A percentile compares a stretch with the other conserved stretches of the same genome.
These are phyloP conservation scores for Pichia kudriavzevii DNA, from an alignment of 1,139 yeast species.

Conservation along the genomic window DNA sequence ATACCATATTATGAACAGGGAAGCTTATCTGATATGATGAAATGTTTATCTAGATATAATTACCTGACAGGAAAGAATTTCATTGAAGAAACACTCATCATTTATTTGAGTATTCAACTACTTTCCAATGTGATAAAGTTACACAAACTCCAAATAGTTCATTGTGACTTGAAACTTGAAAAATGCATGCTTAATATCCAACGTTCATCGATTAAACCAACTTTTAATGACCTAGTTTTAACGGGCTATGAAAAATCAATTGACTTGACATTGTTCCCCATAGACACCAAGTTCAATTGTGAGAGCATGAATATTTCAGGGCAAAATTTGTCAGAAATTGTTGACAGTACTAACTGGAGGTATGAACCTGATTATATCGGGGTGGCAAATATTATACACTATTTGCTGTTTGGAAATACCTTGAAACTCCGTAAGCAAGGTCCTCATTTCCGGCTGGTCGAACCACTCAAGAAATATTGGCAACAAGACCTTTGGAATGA, in stretches of 20 bases:
- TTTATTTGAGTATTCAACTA: conserved; percentile 56
- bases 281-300: conserved; percentile 40
- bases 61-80: conserved; percentile 22
- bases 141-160: conserved; percentile 62
- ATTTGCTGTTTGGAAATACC: conserved; percentile 60
- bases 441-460: conserved; percentile 33
- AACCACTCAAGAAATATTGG: conserved; percentile 69
- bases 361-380: conserved; percentile 86
- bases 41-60: conserved; percentile 32
- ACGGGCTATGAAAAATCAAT: conserved; percentile 84
- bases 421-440: conserved; percentile 37
- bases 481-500: conserved; percentile 64
- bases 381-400: conserved; percentile 66
- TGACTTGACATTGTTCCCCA: conserved; percentile 54
- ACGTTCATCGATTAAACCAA: conserved; percentile 9
- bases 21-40: conserved; percentile 67
- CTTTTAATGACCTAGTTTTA: conserved; percentile 39
- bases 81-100: conserved; percentile 55
- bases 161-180: conserved; percentile 83
- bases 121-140: conserved; percentile 29
- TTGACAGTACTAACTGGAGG: conserved; percentile 57
- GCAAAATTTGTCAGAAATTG: conserved; percentile 76
- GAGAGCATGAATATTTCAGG: conserved; percentile 45
- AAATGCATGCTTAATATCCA: conserved; percentile 72
- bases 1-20: conserved; percentile 70